Evolutionary conservation across 208 protist genomes (phyloP), one percentile per base, ranked within the genome.

Genomic region (Lotmaria passim): DNA sequence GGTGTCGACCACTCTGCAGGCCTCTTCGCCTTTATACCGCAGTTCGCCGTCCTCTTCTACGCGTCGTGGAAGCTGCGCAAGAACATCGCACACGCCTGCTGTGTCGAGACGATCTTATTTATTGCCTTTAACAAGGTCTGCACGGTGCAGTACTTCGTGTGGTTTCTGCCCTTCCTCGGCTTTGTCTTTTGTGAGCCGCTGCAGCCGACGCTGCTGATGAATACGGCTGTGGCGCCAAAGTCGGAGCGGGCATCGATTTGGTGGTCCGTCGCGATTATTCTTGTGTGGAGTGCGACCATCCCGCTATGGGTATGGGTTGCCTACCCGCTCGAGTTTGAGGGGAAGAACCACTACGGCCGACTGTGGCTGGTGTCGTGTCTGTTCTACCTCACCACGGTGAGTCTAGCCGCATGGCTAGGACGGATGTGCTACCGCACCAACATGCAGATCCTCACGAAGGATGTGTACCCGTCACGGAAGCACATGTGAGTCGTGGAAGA

Each of bases 81-180:
- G 33, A 90, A 93, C 68, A 79, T 92, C 24, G 75, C 82, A 5
- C 88, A 94, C 63, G 87, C 89, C 23, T 91, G 80, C 72, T 96
- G 93, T 63, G 56, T 96, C 11, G 69, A 87, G 58, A 96, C 93
- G 7, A 75, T 97, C 19, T 33, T 95, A 19, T 98, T 98, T 69
- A 81, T 98, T n/a, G 86, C 90, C 26, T 97, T 98, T 58, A 98
- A 98, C 73, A 97, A 98, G 72, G 96, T 98, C 10, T 95, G 84
- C 66, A 98, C 96, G 11, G 93, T 98, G 57, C 96, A 98, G 79
- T 98, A 98, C 73, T 98, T 98, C 85, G 90, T 95, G 52, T 98
- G 96, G 94, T 98, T 95, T 57, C 57, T 98, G 15, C 81, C 85
- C 10, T 86, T 98, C 65, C 71, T 97, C 17, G 53, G 76, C 19